A percentile compares a stretch with the other conserved stretches of the same genome.
Evolutionary conservation across 371 early-diverging fungal genomes (phyloP).

Genomic region (Mortierella sp.): DNA sequence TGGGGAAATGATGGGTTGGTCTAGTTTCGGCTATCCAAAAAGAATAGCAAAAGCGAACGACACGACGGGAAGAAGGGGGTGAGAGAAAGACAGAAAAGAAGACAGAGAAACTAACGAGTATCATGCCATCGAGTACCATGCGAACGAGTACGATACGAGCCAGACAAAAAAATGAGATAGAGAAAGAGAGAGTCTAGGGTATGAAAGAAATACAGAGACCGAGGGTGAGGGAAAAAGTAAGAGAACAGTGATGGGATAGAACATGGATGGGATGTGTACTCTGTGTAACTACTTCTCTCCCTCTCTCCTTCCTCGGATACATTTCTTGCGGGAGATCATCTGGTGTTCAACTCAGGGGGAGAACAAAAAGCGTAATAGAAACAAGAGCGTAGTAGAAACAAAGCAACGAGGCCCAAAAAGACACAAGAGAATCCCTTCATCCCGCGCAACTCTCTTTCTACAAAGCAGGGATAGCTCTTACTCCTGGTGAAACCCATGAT

Average conservation of each 20-base stretch:
- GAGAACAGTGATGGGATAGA: not conserved
- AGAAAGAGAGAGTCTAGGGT: not conserved
- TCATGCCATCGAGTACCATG: too few relatives aligned
- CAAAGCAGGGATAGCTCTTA: not conserved
- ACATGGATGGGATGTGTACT: not conserved
- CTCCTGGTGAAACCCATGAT: slow-evolving; percentile 2
- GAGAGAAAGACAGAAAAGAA: not conserved
- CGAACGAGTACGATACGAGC: not conserved
- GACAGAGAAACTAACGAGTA: not conserved
- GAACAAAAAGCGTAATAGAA: not conserved
- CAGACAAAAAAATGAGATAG: not conserved
- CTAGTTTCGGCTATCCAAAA: slow-evolving; percentile 1
- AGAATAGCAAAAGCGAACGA: not conserved
- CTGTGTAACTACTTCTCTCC: not conserved
- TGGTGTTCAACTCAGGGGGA: not conserved
- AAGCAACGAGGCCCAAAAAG: too few relatives aligned
- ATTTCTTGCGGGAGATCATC: not conserved
- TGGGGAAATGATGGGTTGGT: not conserved
- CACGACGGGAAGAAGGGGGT: too few relatives aligned
- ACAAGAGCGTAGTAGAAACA: not conserved
- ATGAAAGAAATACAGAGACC: not conserved
- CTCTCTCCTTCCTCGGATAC: not conserved
- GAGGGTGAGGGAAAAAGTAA: not conserved
- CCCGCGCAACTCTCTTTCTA: slow-evolving; percentile 3
- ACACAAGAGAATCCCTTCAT: not conserved